These are phyloP conservation scores for Epichloe sp. DNA, from an alignment of 2,329 filamentous ascomycete genomes.

Conservation along the genomic window DNA sequence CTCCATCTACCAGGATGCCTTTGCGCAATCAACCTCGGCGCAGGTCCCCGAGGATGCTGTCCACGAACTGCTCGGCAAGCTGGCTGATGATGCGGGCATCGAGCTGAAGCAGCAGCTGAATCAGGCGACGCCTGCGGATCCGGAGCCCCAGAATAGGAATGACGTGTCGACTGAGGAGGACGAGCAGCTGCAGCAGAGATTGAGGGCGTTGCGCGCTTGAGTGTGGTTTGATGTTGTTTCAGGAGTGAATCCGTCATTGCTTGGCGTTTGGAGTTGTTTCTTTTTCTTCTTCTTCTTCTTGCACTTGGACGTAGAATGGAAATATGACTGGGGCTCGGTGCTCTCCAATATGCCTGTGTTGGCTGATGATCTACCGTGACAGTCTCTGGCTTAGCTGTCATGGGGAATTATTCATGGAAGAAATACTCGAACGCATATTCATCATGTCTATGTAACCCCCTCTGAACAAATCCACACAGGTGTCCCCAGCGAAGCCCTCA, in stretches of 20 bases:
- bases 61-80: constrained; percentile 70
- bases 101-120: constrained; percentile 66
- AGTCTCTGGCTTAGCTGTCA: no score
- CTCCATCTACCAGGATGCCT: constrained; percentile 77
- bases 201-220: constrained; percentile 38
- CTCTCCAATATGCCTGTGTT: no score
- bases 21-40: constrained; percentile 61
- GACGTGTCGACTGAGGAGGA: constrained; percentile 68
- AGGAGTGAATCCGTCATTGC: constrained; percentile 1
- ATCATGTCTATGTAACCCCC: no score
- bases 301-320: not conserved
- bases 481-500: no score
- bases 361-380: no score
- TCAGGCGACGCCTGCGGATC: constrained; percentile 39
- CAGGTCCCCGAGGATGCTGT: constrained; percentile 71
- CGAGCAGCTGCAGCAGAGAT: constrained; percentile 54
- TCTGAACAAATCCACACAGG: no score
- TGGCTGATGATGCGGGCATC: constrained; percentile 79
- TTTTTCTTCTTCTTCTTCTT: no score
- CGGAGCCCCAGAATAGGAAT: constrained; percentile 40
- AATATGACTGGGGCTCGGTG: not conserved
- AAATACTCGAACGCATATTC: not conserved
- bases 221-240: not conserved
- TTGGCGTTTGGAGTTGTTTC: constrained; percentile 6
- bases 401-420: not conserved